These are phyloP conservation scores for Trichoderma reesei DNA, from an alignment of 495 filamentous ascomycete genomes.

Conservation along the genomic window DNA sequence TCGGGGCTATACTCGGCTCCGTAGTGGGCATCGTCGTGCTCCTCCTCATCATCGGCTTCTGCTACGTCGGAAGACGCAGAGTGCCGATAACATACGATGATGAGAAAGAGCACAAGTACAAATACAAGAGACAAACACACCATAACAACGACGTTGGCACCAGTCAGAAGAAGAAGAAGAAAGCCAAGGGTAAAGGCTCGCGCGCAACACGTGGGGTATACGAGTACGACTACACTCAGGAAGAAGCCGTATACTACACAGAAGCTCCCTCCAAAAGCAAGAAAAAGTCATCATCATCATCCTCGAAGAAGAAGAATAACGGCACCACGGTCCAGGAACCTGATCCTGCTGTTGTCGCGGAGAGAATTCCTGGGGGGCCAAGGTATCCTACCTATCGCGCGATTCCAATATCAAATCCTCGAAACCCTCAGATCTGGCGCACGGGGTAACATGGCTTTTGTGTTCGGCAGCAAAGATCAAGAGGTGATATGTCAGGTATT, in stretches of 20 bases:
- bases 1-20: conserved; percentile 9
- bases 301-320: too few species aligned
- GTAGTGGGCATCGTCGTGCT: conserved; percentile 1
- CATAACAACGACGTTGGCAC: too few species aligned
- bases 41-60: conserved; percentile 7
- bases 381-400: conserved; percentile 5
- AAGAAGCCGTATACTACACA: not conserved
- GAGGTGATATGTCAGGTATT: too few species aligned
- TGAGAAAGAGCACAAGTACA: not conserved
- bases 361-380: conserved; percentile 9
- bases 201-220: not conserved
- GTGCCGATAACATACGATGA: not conserved
- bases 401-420: conserved; percentile 9
- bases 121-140: too few species aligned
- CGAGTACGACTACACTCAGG: not conserved
- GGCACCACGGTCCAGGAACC: not conserved
- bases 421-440: conserved; percentile 8
- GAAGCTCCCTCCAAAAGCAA: not conserved
- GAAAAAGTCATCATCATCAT: too few species aligned
- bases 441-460: not conserved
- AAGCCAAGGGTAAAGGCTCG: not conserved
- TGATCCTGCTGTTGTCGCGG: not conserved
- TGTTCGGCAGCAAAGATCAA: too few species aligned
- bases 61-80: not conserved
- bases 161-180: not conserved